Evolutionary conservation across 2,329 filamentous ascomycete genomes (phyloP).

Genomic region (Diplodia mutila): DNA sequence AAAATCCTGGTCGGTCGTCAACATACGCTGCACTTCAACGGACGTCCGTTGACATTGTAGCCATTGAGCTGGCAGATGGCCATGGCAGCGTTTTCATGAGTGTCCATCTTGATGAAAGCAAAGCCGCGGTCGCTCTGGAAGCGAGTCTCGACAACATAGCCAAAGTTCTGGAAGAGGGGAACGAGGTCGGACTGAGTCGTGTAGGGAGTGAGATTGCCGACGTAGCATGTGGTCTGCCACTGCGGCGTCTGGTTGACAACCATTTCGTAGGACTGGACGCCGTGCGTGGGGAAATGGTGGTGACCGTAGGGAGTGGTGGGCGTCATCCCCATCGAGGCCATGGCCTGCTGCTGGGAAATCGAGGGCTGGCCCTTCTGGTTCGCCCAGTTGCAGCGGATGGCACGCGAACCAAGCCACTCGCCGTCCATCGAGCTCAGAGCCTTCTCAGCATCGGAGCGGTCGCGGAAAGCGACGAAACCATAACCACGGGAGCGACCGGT

Average conservation of each 20-base stretch:
- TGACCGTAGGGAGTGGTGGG: constrained; percentile 95
- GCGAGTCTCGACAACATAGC: constrained; percentile 93
- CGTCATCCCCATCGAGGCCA: constrained; percentile 97
- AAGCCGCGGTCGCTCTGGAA: constrained; percentile 98
- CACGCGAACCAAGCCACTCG: constrained; percentile 96
- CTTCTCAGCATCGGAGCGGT: constrained; percentile 91
- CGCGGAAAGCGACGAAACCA: constrained; percentile 96
- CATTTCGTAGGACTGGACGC: constrained; percentile 97
- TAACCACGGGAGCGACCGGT: constrained; percentile 96
- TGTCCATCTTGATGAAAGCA: constrained; percentile 99
- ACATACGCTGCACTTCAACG: constrained; percentile 97
- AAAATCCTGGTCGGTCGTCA: constrained; percentile 25
- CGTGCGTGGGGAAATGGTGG: constrained; percentile 96
- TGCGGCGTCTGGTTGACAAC: constrained; percentile 91
- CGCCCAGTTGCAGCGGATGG: constrained; percentile 99
- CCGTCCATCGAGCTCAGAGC: constrained; percentile 97
- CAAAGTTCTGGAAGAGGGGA: constrained; percentile 98
- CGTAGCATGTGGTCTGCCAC: constrained; percentile 99
- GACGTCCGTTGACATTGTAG: constrained; percentile 96
- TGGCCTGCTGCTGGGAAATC: constrained; percentile 94
- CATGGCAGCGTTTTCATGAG: constrained; percentile 96
- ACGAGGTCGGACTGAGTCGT: constrained; percentile 95
- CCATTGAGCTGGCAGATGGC: constrained; percentile 97
- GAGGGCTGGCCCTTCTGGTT: constrained; percentile 99
- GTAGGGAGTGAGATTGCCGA: constrained; percentile 96